These are phyloP conservation scores for Malania oleifera DNA, from an alignment of 164 flowering plant genomes.

Conservation along the genomic window DNA sequence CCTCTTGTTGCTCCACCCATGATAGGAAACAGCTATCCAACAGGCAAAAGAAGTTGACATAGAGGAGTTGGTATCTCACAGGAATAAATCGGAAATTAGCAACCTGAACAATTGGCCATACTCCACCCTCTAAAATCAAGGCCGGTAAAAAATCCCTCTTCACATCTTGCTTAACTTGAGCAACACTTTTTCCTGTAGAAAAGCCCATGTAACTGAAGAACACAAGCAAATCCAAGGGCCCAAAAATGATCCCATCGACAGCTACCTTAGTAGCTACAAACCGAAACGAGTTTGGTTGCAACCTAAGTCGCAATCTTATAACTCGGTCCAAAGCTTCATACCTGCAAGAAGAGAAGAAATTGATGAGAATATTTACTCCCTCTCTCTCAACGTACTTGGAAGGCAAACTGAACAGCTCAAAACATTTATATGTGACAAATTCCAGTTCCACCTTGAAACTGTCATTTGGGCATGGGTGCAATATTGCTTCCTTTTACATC, in stretches of 20 bases:
- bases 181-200: constrained; percentile 56
- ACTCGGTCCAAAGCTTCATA: constrained; percentile 76
- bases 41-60: constrained; percentile 82
- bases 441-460: too few relatives aligned
- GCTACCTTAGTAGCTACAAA: constrained; percentile 82
- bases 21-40: constrained; percentile 82
- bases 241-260: constrained; percentile 67
- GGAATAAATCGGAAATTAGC: constrained; percentile 80
- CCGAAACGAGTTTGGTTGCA: constrained; percentile 56
- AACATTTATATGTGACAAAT: neutral
- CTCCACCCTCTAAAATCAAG: constrained; percentile 62
- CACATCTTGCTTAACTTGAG: constrained; percentile 78
- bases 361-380: neutral
- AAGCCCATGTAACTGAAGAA: constrained; percentile 90
- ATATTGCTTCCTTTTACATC: neutral
- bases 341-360: constrained; percentile 33
- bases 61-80: constrained; percentile 80
- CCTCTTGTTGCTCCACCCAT: constrained; percentile 72
- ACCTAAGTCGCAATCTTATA: constrained; percentile 38
- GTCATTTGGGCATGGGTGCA: neutral
- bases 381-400: neutral
- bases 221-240: constrained; percentile 69
- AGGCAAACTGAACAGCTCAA: neutral
- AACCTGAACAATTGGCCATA: constrained; percentile 81
- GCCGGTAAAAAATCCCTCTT: constrained; percentile 89